Percentiles rank a stretch among this genome's conserved stretches.
Evolutionary conservation across 352 stramenopile species (phyloP).

Genomic region (Pythium sukuiense): DNA sequence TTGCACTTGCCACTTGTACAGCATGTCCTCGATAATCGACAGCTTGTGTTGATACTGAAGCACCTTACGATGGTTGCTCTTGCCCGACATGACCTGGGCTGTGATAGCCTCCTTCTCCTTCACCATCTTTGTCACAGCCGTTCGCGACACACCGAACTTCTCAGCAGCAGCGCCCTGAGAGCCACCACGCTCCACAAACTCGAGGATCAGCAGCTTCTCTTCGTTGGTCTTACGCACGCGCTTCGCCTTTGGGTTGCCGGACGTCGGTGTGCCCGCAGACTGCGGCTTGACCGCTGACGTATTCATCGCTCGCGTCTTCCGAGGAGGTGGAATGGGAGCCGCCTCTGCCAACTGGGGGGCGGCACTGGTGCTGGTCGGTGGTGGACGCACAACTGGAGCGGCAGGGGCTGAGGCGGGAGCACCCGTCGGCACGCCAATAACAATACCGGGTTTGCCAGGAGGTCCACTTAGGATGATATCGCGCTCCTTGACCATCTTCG

Average conservation of each 20-base stretch:
- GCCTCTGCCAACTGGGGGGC: neutral
- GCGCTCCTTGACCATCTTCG: conserved; percentile 87
- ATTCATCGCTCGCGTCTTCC: conserved; percentile 12
- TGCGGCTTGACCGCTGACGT: neutral
- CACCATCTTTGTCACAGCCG: conserved; percentile 85
- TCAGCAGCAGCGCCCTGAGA: conserved; percentile 73
- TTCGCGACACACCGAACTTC: conserved; percentile 81
- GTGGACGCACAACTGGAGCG: neutral
- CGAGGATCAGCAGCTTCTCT: conserved; percentile 83
- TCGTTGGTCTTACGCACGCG: conserved; percentile 84
- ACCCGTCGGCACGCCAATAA: neutral
- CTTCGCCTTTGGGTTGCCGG: conserved; percentile 31
- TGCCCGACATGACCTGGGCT: conserved; percentile 66
- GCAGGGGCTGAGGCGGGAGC: neutral
- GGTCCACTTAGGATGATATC: conserved; percentile 48
- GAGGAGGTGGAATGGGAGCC: neutral
- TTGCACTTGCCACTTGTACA: conserved; percentile 86
- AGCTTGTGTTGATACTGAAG: conserved; percentile 84
- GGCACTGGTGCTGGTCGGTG: neutral
- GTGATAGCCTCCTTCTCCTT: conserved; percentile 79
- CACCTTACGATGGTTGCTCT: conserved; percentile 73
- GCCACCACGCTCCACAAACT: conserved; percentile 76
- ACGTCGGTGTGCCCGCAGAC: neutral
- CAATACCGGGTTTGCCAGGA: conserved; percentile 13
- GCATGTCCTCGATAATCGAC: conserved; percentile 84